A percentile compares a stretch with the other conserved stretches of the same genome.
These are phyloP conservation scores for Chalciporus piperatus DNA, from an alignment of 768 basidiomycete genomes.

Conservation along the genomic window DNA sequence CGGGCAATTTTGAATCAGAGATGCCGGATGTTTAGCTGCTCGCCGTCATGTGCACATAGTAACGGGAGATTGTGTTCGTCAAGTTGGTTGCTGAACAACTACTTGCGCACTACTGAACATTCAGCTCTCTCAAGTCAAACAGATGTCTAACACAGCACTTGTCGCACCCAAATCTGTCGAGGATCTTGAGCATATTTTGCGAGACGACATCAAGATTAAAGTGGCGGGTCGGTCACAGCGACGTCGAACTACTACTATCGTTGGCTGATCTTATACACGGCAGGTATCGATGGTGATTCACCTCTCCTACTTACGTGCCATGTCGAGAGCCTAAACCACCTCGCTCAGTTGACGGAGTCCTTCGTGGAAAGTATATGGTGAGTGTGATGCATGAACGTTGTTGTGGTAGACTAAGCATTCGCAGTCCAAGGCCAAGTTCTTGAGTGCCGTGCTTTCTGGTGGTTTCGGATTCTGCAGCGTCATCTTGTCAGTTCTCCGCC, in stretches of 20 bases:
- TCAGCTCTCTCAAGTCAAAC: neutral
- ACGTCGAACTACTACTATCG: conserved; percentile 1
- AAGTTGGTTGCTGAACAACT: too few species aligned
- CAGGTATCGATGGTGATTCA: conserved; percentile 66
- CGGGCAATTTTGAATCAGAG: too few species aligned
- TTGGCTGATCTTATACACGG: neutral
- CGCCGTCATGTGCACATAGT: too few species aligned
- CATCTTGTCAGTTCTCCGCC: conserved; percentile 64
- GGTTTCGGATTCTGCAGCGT: conserved; percentile 95
- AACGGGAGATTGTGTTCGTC: too few species aligned
- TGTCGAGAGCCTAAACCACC: conserved; percentile 6
- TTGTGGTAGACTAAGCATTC: conserved; percentile 7
- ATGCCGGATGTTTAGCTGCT: too few species aligned
- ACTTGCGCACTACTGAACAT: too few species aligned
- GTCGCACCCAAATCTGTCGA: conserved; percentile 51
- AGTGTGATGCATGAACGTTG: conserved; percentile 6
- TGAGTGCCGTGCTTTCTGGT: conserved; percentile 71
- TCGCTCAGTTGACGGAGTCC: conserved; percentile 79
- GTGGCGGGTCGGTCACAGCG: conserved; percentile 68
- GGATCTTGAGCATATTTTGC: conserved; percentile 55
- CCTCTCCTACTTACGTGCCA: conserved; percentile 1
- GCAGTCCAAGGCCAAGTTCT: conserved; percentile 89
- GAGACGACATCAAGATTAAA: conserved; percentile 80
- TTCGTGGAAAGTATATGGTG: conserved; percentile 94
- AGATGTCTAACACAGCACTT: conserved; percentile 25